Conservation (phyloP, 306 rosid genomes). For the Vachellia collinsii region DNA sequence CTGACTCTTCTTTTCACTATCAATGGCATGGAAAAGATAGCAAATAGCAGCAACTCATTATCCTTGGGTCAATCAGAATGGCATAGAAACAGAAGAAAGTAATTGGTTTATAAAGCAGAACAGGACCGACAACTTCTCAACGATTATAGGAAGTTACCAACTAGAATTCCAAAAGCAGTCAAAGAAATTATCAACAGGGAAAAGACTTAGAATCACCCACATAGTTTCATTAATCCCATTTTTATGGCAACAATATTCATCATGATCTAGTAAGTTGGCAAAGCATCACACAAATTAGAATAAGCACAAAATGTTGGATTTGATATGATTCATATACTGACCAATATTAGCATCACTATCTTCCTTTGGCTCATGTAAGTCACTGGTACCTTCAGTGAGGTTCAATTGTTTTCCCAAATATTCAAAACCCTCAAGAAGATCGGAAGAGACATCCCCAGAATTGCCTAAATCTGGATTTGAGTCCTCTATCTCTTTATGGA, state of each 20-base stretch:
- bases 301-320: constrained; percentile 24
- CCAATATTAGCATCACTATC: constrained; percentile 56
- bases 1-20: background rate
- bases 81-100: constrained; percentile 3
- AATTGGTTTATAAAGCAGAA: constrained; percentile 1
- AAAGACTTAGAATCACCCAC: constrained; percentile 1
- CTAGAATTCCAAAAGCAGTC: background rate
- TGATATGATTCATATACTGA: constrained; percentile 41
- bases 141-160: background rate
- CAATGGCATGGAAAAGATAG: background rate
- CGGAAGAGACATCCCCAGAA: constrained; percentile 62
- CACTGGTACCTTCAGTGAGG: constrained; percentile 52
- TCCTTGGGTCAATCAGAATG: background rate
- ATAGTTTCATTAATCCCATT: constrained; percentile 21
- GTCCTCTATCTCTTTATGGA: constrained; percentile 47
- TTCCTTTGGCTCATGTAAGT: constrained; percentile 52
- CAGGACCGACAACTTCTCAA: background rate
- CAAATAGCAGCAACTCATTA: background rate
- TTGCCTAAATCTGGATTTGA: constrained; percentile 51
- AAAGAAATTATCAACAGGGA: constrained; percentile 5
- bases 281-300: constrained; percentile 28
- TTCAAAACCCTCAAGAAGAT: constrained; percentile 79
- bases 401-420: constrained; percentile 61
- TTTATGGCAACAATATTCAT: constrained; percentile 14
- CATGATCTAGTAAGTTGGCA: constrained; percentile 12